Conservation (phyloP, 1,139 yeast species). For the Sugiyamaella pinicola region DNA sequence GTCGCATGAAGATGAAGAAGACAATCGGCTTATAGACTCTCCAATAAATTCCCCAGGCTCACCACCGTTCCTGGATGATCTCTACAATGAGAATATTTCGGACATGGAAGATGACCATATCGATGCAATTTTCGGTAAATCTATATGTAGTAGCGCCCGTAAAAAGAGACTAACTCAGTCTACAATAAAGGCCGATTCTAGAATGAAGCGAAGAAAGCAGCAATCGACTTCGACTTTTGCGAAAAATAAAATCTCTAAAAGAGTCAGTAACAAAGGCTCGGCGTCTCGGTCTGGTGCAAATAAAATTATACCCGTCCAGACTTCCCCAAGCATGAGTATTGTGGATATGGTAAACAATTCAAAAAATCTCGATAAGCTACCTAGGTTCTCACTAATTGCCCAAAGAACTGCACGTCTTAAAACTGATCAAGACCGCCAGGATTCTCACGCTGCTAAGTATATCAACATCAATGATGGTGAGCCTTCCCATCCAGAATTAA, state of each 20-base stretch:
- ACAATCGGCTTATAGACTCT: not conserved
- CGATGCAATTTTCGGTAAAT: constrained; percentile 5
- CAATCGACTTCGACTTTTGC: constrained; percentile 2
- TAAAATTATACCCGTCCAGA: not conserved
- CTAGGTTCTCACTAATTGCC: constrained; percentile 9
- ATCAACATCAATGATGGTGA: constrained; percentile 21
- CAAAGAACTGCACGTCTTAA: constrained; percentile 8
- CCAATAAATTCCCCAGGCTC: not conserved
- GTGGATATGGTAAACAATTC: constrained; percentile 9
- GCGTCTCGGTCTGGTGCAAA: not conserved
- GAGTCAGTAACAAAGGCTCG: too few relatives aligned
- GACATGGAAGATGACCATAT: constrained; percentile 19
- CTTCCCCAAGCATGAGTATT: constrained; percentile 2
- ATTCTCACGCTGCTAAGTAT: constrained; percentile 14
- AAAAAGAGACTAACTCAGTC: constrained; percentile 4
- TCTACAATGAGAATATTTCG: not conserved
- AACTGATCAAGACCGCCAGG: not conserved
- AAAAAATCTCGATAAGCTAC: not conserved
- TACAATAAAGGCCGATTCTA: not conserved
- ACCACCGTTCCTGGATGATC: not conserved
- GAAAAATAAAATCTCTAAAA: too few relatives aligned
- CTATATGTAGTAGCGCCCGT: not conserved
- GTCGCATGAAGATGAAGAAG: not conserved
- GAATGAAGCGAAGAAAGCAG: not conserved
- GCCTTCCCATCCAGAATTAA: constrained; percentile 11